Conservation (phyloP, 768 basidiomycete species). For the Leucocoprinus birnbaumii region DNA sequence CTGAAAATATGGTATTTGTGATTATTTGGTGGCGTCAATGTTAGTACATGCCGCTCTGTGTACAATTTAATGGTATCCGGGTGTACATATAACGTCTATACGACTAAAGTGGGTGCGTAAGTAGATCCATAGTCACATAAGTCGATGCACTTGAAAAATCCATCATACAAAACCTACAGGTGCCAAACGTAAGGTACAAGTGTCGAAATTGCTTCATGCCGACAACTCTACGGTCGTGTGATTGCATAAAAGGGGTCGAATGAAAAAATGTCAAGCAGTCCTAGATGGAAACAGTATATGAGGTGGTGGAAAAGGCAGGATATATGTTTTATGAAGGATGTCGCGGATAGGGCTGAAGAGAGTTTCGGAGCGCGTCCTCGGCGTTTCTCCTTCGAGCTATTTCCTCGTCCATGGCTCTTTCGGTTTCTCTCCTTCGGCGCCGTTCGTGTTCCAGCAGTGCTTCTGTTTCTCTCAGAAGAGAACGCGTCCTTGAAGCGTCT, state of each 20-base stretch:
- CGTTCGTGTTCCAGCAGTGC: slow-evolving; percentile 54
- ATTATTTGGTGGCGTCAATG: slow-evolving; percentile 8
- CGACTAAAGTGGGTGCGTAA: not conserved
- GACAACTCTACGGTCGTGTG: not conserved
- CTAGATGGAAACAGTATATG: not conserved
- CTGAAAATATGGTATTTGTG: slow-evolving; percentile 6
- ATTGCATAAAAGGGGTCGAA: not conserved
- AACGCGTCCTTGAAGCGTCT: slow-evolving; percentile 53
- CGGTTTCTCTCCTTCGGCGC: slow-evolving; percentile 50
- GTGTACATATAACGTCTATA: slow-evolving; percentile 5
- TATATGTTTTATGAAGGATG: slow-evolving; percentile 5
- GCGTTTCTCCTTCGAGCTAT: slow-evolving; percentile 21
- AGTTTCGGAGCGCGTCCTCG: slow-evolving; percentile 21
- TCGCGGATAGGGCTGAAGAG: slow-evolving; percentile 3
- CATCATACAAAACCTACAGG: not conserved
- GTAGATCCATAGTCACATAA: not conserved
- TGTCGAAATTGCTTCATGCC: not conserved
- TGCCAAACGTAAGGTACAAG: slow-evolving; percentile 1
- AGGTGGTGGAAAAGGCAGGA: not conserved
- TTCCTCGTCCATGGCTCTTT: slow-evolving; percentile 35
- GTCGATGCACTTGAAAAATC: slow-evolving; percentile 1
- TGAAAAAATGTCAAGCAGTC: not conserved
- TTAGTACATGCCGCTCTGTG: not conserved
- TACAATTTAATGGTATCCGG: slow-evolving; percentile 1
- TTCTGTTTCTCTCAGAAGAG: slow-evolving; percentile 54